These are phyloP conservation scores for Lobosporangium transversale DNA, from an alignment of 192 early-diverging fungal species.

Conservation along the genomic window DNA sequence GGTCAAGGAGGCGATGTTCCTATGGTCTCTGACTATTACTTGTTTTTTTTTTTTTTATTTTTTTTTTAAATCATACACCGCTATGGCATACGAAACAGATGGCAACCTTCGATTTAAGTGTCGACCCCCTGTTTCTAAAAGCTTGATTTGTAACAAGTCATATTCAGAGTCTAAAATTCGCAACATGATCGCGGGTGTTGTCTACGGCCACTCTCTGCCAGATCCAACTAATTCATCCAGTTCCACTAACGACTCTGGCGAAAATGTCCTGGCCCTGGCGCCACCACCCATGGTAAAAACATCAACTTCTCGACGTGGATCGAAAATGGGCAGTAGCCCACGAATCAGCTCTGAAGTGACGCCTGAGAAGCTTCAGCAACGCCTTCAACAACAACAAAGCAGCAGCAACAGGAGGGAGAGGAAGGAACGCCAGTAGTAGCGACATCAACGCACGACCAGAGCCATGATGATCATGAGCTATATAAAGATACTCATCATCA, in stretches of 20 bases:
- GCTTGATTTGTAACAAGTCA: slow-evolving; percentile 50
- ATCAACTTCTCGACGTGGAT: slow-evolving; percentile 16
- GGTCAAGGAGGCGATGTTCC: neutral
- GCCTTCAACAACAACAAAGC: slow-evolving; percentile 12
- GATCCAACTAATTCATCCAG: slow-evolving; percentile 18
- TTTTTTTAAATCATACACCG: neutral
- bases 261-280: slow-evolving; percentile 27
- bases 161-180: slow-evolving; percentile 53
- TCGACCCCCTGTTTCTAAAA: slow-evolving; percentile 44
- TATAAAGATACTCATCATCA: neutral
- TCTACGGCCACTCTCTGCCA: slow-evolving; percentile 38
- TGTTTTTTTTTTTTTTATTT: neutral
- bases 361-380: slow-evolving; percentile 9
- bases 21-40: neutral
- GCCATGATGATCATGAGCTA: slow-evolving; percentile 7
- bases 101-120: slow-evolving; percentile 51
- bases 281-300: slow-evolving; percentile 15
- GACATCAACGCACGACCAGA: slow-evolving; percentile 10
- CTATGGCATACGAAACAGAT: neutral
- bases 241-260: slow-evolving; percentile 10
- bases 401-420: slow-evolving; percentile 10
- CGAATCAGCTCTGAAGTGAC: slow-evolving; percentile 12
- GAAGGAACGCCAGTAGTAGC: neutral
- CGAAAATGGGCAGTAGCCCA: slow-evolving; percentile 13
- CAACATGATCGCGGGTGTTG: slow-evolving; percentile 46